Percentiles rank a stretch among this genome's conserved stretches.
phyloP scores from a whole-genome alignment of 2,329 filamentous ascomycete species.

The Podosphaera xanthii region DNA sequence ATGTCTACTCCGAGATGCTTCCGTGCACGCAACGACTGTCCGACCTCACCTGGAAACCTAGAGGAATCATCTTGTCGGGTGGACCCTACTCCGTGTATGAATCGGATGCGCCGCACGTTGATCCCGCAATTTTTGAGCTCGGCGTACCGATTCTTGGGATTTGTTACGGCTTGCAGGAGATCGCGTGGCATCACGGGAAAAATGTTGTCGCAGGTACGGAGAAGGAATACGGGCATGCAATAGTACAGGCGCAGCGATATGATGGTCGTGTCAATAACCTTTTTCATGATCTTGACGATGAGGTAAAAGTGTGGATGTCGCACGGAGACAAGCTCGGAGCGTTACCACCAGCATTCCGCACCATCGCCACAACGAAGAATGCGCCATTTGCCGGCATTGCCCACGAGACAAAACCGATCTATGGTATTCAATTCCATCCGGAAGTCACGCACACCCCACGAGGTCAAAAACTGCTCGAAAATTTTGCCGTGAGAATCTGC shows the following conservation, averaged over 20 bases:
- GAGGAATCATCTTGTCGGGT: slow-evolving; percentile 60
- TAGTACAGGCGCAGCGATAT: slow-evolving; percentile 34
- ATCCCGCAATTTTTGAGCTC: slow-evolving; percentile 61
- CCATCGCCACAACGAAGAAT: slow-evolving; percentile 53
- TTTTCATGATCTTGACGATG: slow-evolving; percentile 51
- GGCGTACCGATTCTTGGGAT: slow-evolving; percentile 20
- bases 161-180: slow-evolving; percentile 36
- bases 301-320: slow-evolving; percentile 60
- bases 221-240: slow-evolving; percentile 20
- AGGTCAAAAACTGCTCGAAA: slow-evolving; percentile 49
- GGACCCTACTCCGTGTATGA: slow-evolving; percentile 64
- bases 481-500: slow-evolving; percentile 73
- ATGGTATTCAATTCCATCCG: slow-evolving; percentile 51
- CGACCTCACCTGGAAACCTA: slow-evolving; percentile 57
- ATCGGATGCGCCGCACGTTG: slow-evolving; percentile 51
- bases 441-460: slow-evolving; percentile 50
- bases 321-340: slow-evolving; percentile 68
- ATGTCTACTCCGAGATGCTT: slow-evolving; percentile 72
- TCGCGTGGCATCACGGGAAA: slow-evolving; percentile 44
- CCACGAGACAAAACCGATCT: slow-evolving; percentile 46
- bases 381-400: slow-evolving; percentile 62
- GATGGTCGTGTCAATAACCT: slow-evolving; percentile 48
- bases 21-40: slow-evolving; percentile 64
- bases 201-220: slow-evolving; percentile 45
- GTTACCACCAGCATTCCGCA: slow-evolving; percentile 50